Base-by-base conservation (phyloP, 2,329 filamentous ascomycete species). In the Dothidotthia symphoricarpi region DNA sequence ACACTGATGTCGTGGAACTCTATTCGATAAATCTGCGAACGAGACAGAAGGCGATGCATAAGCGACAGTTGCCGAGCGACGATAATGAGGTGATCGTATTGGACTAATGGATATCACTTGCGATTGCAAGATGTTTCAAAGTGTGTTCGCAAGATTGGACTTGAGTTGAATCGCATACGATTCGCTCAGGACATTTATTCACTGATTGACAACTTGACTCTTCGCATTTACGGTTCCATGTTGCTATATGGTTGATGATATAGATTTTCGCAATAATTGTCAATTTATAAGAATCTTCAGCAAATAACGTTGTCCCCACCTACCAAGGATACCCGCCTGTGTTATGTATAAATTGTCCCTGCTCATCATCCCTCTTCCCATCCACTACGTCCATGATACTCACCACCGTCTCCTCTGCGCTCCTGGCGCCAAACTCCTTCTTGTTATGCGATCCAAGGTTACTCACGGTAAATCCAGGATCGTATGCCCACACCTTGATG, bases 401-500 rank as follows among this genome's bases (percentile, higher is more conserved):
- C 35, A 35, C 36, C 16, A 62, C 64, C 0, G 52, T 59, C 33
- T 66, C 61, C 35, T 53, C 49, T 3, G 62, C 56, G 24, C 57
- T 55, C 43, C 61, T 59, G 5, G 67, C 67, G 1, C 68, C 67
- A 33, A 58, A 57, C 41, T 66, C 64, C 2, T 46, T 47, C 24
- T 47, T 64, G 28, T 69, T 69, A 17, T 59, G 37, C 12, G 36
- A 28, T 3, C 60, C 49, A 14, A 71, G 28, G 36, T 67, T 65
- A 3, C 55, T 62, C 10, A 59, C 53, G 0, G 61, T 68, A 36
- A 69, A 70, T 0, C 67, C 67, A 0, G 68, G 69, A 45, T 63
- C 62, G 32, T 59, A 69, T 6, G 61, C 52, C 41, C 67, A 69
- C 0, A 69, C 61, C 43, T 66, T 71, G 40, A 68, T 58, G 1